Conservation (phyloP, 2,329 filamentous ascomycete genomes). For the Colletotrichum lindemuthianum region DNA sequence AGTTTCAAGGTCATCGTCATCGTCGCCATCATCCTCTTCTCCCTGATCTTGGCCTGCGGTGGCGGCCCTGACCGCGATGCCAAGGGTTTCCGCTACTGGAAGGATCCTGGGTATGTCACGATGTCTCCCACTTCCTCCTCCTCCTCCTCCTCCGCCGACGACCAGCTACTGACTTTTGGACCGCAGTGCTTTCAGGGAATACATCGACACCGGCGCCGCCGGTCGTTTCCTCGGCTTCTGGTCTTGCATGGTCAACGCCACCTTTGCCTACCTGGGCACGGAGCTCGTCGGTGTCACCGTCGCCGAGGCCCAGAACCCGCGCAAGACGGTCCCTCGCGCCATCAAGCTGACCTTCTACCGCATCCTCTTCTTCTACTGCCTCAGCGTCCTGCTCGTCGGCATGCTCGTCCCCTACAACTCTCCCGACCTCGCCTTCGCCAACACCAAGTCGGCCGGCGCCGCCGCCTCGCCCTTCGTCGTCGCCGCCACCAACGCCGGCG, state of each 20-base stretch:
- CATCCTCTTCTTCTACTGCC: constrained; percentile 82
- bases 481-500: constrained; percentile 72
- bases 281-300: constrained; percentile 83
- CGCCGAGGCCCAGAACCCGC: constrained; percentile 82
- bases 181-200: constrained; percentile 58
- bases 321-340: constrained; percentile 78
- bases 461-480: constrained; percentile 80
- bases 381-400: constrained; percentile 78
- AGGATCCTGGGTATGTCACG: constrained; percentile 59
- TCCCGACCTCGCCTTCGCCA: constrained; percentile 66
- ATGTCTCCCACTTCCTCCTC: not conserved
- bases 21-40: constrained; percentile 72
- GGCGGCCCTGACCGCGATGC: constrained; percentile 71
- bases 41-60: constrained; percentile 70
- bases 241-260: constrained; percentile 78
- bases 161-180: too few relatives aligned
- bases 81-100: constrained; percentile 75
- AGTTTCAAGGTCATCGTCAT: constrained; percentile 77
- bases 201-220: constrained; percentile 51
- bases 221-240: constrained; percentile 73
- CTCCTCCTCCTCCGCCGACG: too few relatives aligned
- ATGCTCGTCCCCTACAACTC: constrained; percentile 81
- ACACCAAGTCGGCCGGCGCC: constrained; percentile 56
- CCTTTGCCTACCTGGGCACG: constrained; percentile 82
- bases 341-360: constrained; percentile 86